A percentile compares a stretch with the other conserved stretches of the same genome.
These are phyloP conservation scores for Gossypium arboreum DNA, from an alignment of 345 rosid species.

Conservation along the genomic window DNA sequence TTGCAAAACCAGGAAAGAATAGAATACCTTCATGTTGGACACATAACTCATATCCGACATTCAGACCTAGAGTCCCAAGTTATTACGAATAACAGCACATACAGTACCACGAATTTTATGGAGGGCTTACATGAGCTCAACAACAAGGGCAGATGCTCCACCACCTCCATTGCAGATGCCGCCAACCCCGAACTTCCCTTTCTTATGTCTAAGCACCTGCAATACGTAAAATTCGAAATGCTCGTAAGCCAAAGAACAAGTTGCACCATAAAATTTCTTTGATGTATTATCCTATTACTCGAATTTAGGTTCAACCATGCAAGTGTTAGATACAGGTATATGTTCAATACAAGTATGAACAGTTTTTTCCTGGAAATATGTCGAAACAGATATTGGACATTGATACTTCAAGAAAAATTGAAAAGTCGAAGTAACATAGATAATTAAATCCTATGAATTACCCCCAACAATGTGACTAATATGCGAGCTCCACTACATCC, in stretches of 20 bases:
- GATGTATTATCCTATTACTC: neutral
- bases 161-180: slow-evolving; percentile 98
- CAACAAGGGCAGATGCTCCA: slow-evolving; percentile 84
- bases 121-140: slow-evolving; percentile 71
- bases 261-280: neutral
- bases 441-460: slow-evolving; percentile 24
- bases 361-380: neutral
- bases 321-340: neutral
- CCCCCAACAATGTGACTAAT: slow-evolving; percentile 86
- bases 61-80: too few relatives aligned
- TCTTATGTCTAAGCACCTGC: slow-evolving; percentile 79
- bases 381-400: neutral
- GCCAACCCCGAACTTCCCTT: slow-evolving; percentile 71
- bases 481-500: slow-evolving; percentile 99
- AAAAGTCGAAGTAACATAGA: neutral
- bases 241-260: neutral
- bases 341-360: neutral
- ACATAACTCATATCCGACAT: too few relatives aligned
- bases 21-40: too few relatives aligned
- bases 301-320: neutral
- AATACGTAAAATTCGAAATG: slow-evolving; percentile 5
- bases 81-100: too few relatives aligned
- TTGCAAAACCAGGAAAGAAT: too few relatives aligned
- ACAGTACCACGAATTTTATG: slow-evolving; percentile 12
- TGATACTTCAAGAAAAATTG: neutral